Conservation (phyloP, 2,329 filamentous ascomycete genomes). For the Tolypocladium amazonense region DNA sequence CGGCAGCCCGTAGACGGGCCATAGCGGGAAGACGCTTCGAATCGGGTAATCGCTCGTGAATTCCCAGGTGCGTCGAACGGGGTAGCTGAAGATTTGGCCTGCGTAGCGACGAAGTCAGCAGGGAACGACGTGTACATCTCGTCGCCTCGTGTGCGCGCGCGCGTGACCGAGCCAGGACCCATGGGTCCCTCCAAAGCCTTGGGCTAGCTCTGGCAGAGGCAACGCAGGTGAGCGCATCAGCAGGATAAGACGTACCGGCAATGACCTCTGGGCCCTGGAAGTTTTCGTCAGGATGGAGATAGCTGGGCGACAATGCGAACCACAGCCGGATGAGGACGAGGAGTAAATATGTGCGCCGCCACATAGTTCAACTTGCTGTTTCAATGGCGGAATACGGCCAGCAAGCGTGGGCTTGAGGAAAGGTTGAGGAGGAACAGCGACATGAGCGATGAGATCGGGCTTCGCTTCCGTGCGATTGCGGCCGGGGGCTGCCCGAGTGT, state of each 20-base stretch:
- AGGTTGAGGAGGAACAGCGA: constrained; percentile 1
- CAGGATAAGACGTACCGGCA: constrained; percentile 55
- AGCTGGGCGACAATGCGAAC: constrained; percentile 89
- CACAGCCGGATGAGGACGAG: constrained; percentile 81
- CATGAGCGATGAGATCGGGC: constrained; percentile 7
- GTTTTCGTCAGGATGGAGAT: constrained; percentile 96
- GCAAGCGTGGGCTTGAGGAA: constrained; percentile 15
- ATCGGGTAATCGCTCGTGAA: constrained; percentile 83
- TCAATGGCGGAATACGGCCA: constrained; percentile 8
- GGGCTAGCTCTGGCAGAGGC: not conserved
- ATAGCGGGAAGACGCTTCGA: constrained; percentile 92
- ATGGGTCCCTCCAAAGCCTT: not conserved
- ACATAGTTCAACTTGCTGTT: constrained; percentile 47
- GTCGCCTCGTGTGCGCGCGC: not conserved
- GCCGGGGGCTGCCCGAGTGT: not conserved
- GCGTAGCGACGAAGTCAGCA: not conserved
- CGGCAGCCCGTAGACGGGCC: constrained; percentile 87
- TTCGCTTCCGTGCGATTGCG: not conserved
- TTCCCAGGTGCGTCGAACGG: constrained; percentile 87
- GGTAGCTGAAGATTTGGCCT: constrained; percentile 92
- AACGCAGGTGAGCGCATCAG: not conserved
- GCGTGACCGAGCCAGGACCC: not conserved
- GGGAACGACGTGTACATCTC: not conserved
- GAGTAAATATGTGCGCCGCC: constrained; percentile 79
- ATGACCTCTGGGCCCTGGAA: constrained; percentile 98